Evolutionary conservation across 352 stramenopile species (phyloP).

Genomic region (Phytopythium cucurbitacearum): DNA sequence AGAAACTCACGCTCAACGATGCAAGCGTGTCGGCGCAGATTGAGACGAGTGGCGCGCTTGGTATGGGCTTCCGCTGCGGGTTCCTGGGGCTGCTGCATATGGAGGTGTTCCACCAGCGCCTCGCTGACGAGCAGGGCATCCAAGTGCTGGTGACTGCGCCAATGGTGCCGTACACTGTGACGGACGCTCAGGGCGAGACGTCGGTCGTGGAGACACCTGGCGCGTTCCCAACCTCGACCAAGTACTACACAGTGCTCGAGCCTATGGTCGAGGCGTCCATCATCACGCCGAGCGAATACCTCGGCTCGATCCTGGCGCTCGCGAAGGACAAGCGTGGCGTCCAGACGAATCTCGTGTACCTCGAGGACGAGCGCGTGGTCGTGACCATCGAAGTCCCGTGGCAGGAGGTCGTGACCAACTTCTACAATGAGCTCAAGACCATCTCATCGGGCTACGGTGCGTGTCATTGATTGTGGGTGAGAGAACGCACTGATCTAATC

Average conservation of each 20-base stretch:
- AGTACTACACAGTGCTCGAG: conserved; percentile 89
- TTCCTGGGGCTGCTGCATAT: conserved; percentile 98
- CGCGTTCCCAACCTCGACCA: conserved; percentile 79
- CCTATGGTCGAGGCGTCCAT: conserved; percentile 97
- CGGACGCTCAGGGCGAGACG: conserved; percentile 37
- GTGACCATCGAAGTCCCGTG: conserved; percentile 95
- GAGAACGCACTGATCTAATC: neutral
- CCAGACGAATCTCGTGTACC: conserved; percentile 92
- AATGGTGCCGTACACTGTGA: conserved; percentile 97
- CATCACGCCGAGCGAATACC: conserved; percentile 94
- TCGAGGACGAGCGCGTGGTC: conserved; percentile 94
- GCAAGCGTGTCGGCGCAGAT: conserved; percentile 94
- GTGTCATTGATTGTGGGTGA: conserved; percentile 1
- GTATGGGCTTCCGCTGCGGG: conserved; percentile 95
- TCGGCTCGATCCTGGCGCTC: conserved; percentile 94
- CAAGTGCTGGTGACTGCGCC: conserved; percentile 97
- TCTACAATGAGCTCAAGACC: conserved; percentile 98
- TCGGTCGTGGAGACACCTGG: conserved; percentile 65
- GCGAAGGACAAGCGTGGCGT: conserved; percentile 88
- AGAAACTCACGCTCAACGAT: conserved; percentile 97
- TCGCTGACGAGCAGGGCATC: conserved; percentile 97
- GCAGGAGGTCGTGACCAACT: conserved; percentile 99
- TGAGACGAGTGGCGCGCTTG: conserved; percentile 92
- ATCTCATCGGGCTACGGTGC: conserved; percentile 94
- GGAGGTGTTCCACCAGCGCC: conserved; percentile 97